Evolutionary conservation across 306 rosid species (phyloP).

Genomic region (Sphenostylis stenocarpa): DNA sequence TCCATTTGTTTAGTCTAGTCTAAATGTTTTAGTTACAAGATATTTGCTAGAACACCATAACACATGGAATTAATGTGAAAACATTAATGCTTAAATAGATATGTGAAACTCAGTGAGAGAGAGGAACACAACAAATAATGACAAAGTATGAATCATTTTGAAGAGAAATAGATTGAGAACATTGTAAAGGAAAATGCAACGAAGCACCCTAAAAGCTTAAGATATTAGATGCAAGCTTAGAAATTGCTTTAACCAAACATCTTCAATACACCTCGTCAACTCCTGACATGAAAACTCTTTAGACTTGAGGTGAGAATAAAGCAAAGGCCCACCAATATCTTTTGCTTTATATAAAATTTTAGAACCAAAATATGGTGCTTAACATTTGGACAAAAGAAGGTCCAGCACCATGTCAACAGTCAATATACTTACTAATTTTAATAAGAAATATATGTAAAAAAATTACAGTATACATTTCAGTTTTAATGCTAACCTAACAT

Average conservation of each 20-base stretch:
- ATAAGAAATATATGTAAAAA: not conserved
- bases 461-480: not conserved
- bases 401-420: conserved; percentile 8
- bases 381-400: conserved; percentile 12
- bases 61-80: not conserved
- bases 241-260: conserved; percentile 17
- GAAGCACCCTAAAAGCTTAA: conserved; percentile 19
- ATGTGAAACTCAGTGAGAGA: conserved; percentile 2
- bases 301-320: conserved; percentile 2
- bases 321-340: not conserved
- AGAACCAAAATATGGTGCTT: not conserved
- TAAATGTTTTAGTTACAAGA: conserved; percentile 9
- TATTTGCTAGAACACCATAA: not conserved
- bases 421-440: not conserved
- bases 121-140: not conserved
- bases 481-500: conserved; percentile 60
- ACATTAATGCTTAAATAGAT: conserved; percentile 5
- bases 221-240: not conserved
- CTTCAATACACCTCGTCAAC: conserved; percentile 3
- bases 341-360: conserved; percentile 12
- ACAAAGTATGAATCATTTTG: conserved; percentile 18
- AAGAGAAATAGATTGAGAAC: conserved; percentile 9
- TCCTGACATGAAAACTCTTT: conserved; percentile 17
- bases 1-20: not conserved
- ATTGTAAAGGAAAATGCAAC: conserved; percentile 6